Evolutionary conservation across 2,329 filamentous ascomycete genomes (phyloP), one percentile per base, ranked within the genome.

Genomic region (Triangularia verruculosa): DNA sequence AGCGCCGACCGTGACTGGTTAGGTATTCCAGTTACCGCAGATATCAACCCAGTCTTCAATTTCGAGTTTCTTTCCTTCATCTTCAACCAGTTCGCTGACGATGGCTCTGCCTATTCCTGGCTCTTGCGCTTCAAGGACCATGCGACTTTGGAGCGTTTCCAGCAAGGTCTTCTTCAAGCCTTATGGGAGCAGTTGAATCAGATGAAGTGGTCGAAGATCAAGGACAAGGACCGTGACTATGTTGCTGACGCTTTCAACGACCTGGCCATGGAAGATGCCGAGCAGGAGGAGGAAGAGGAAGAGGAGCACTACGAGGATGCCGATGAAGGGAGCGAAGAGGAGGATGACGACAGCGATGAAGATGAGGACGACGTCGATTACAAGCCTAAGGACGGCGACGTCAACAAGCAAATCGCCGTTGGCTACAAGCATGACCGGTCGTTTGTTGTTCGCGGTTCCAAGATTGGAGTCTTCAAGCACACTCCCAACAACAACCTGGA

Each of bases 61-160:
- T 98, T 97, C 69, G 95, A 99, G 76, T 98, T 94, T 72, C 83
- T 97, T n/a, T 98, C 94, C 0, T 98, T 98, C 75, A 97, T 99
- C 72, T 99, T 99, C 84, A 99, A 99, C 73, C 93, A 97, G 74
- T 98, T 97, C 75, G 86, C 90, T 13, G 84, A 89, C 34, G 92
- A 97, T 76, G 92, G 93, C 1, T 91, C 90, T 1, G 94, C 95
- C 4, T 96, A 93, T 75, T 99, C 95, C 0, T 99, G 95, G 94
- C 84, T 99, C 13, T 80, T 99, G 34, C 89, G 93, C 13, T 99
- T 99, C 80, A 92, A 90, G 71, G 90, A 97, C 69, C 90, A 93
- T 70, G 80, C 86, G 20, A 88, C 89, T 0, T 82, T 96, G 59
- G 93, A 97, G 74, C 84, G 85, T 27, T 97, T 99, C 75, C 95